A percentile compares a stretch with the other conserved stretches of the same genome.
Evolutionary conservation across 768 basidiomycete species (phyloP).

Genomic region (Russula foetens): DNA sequence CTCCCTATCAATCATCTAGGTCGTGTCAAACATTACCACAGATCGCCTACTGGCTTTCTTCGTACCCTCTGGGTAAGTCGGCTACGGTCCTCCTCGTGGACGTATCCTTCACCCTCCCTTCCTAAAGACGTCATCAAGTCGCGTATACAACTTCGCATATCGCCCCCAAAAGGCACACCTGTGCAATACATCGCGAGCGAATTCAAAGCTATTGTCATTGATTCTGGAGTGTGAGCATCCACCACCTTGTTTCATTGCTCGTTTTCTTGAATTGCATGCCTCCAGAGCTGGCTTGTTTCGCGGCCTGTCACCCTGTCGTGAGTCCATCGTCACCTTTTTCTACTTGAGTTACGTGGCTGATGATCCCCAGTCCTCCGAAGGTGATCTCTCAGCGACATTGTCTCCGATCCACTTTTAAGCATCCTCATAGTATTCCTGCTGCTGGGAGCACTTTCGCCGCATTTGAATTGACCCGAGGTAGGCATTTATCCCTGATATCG

Average conservation of each 20-base stretch:
- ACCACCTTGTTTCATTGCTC: not conserved
- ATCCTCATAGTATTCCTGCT: conserved; percentile 65
- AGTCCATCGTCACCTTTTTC: conserved; percentile 26
- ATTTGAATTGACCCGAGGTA: conserved; percentile 76
- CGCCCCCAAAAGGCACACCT: conserved; percentile 66
- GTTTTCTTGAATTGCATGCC: not conserved
- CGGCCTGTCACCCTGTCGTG: conserved; percentile 70
- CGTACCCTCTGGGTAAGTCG: conserved; percentile 70
- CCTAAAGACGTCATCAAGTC: conserved; percentile 81
- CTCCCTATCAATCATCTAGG: not conserved
- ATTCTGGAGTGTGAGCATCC: conserved; percentile 61
- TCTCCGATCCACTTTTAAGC: not conserved
- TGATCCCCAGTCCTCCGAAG: conserved; percentile 50
- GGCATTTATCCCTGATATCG: conserved; percentile 11
- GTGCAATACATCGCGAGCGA: conserved; percentile 72
- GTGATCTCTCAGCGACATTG: conserved; percentile 26
- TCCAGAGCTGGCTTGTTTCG: conserved; percentile 56
- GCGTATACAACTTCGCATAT: conserved; percentile 69
- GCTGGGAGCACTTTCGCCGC: conserved; percentile 87
- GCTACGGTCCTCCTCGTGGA: not conserved
- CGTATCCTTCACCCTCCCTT: not conserved
- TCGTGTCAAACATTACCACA: conserved; percentile 23
- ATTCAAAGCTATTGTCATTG: conserved; percentile 53
- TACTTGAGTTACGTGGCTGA: not conserved
- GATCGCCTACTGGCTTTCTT: conserved; percentile 90